Evolutionary conservation across 2,329 filamentous ascomycete species (phyloP).

Genomic region (Colletotrichum orchidophilum): DNA sequence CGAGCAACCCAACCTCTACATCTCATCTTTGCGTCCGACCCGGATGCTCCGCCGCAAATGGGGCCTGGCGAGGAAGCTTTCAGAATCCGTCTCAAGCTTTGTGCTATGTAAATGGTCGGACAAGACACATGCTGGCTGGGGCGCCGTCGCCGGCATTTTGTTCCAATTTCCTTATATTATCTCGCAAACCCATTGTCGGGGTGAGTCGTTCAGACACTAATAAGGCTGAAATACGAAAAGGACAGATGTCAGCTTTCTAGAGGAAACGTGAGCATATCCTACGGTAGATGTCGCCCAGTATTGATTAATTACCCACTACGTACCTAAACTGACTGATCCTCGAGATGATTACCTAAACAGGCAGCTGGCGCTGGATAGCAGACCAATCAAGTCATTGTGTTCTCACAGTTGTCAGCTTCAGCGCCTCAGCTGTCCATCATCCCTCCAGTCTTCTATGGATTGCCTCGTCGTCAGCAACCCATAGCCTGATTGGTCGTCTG

Average conservation of each 20-base stretch:
- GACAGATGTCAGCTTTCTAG: background rate
- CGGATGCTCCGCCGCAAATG: background rate
- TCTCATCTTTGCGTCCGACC: background rate
- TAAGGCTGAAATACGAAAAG: background rate
- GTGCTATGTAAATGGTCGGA: background rate
- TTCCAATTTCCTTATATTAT: background rate
- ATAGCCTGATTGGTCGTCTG: background rate
- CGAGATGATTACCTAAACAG: background rate
- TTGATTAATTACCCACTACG: background rate
- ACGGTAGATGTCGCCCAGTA: background rate
- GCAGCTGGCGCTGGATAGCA: background rate
- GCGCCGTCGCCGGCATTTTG: background rate
- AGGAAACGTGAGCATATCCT: background rate
- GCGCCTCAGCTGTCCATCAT: background rate
- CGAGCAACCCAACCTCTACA: conserved; percentile 21
- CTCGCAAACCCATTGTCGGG: background rate
- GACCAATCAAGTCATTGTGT: background rate
- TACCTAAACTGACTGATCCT: background rate
- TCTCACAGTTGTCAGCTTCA: background rate
- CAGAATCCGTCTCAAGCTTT: background rate
- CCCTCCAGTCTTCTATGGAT: background rate
- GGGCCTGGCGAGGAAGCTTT: background rate
- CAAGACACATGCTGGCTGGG: background rate
- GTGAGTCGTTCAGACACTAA: background rate
- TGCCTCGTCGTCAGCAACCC: no score